Percentiles rank a stretch among this genome's conserved stretches.
phyloP scores from a whole-genome alignment of 2,329 filamentous ascomycete species.

The Anisogramma anomala region DNA sequence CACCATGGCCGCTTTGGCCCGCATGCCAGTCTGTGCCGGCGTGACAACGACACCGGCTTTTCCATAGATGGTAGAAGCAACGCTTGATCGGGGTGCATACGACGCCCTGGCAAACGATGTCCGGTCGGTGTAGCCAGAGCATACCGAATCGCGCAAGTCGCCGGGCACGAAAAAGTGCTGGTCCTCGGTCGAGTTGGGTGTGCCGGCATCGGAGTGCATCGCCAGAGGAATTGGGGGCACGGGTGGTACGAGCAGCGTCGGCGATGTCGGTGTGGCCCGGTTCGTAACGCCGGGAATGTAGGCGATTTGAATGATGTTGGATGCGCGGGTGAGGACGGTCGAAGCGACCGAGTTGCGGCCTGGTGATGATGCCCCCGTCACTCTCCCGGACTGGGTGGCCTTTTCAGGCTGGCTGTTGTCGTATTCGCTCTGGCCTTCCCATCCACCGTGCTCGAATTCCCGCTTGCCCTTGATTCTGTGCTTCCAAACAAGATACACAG shows the following conservation, averaged over 20 bases:
- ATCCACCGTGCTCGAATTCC: conserved; percentile 41
- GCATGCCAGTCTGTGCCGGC: conserved; percentile 76
- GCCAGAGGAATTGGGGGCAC: conserved; percentile 80
- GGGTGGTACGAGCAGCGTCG: conserved; percentile 71
- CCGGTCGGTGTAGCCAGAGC: conserved; percentile 57
- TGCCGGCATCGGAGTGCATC: conserved; percentile 46
- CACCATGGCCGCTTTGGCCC: conserved; percentile 83
- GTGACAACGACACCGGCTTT: conserved; percentile 75
- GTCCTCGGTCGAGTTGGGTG: conserved; percentile 51
- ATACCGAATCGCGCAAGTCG: conserved; percentile 82
- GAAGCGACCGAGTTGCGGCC: conserved; percentile 89
- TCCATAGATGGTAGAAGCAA: conserved; percentile 88
- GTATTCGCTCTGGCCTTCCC: conserved; percentile 46
- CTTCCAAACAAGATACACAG: conserved; percentile 75
- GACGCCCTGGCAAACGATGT: conserved; percentile 50
- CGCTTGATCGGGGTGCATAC: conserved; percentile 54
- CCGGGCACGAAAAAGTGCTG: conserved; percentile 90
- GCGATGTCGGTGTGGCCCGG: conserved; percentile 73
- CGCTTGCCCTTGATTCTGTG: conserved; percentile 77
- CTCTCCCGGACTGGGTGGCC: conserved; percentile 38
- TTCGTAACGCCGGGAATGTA: conserved; percentile 98
- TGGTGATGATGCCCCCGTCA: conserved; percentile 65
- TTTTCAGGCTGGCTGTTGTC: conserved; percentile 36
- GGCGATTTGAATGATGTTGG: conserved; percentile 98
- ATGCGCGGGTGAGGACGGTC: conserved; percentile 87